These are phyloP conservation scores for Amborella trichopoda DNA, from an alignment of 164 flowering plant species.

Conservation along the genomic window DNA sequence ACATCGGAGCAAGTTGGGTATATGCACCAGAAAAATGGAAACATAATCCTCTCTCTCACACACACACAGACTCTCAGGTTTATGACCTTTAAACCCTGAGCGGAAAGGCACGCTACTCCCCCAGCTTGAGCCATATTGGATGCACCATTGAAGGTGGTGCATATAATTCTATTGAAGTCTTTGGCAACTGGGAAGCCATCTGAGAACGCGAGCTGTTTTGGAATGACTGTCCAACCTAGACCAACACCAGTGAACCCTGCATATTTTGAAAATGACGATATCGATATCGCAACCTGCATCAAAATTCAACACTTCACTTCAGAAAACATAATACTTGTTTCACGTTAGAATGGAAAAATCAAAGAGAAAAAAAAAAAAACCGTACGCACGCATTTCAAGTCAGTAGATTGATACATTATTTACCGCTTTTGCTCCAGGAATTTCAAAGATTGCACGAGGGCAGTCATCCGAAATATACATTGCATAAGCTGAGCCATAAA, in stretches of 20 bases:
- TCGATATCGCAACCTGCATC: constrained; percentile 81
- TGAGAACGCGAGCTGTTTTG: constrained; percentile 76
- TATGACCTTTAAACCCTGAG: constrained; percentile 66
- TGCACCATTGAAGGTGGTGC: constrained; percentile 94
- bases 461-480: constrained; percentile 83
- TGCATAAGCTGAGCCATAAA: constrained; percentile 90
- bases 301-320: neutral
- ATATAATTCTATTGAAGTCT: constrained; percentile 86
- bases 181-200: constrained; percentile 83
- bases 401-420: no score
- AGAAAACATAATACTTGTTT: no score
- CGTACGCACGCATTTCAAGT: no score
- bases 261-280: constrained; percentile 82
- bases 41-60: no score
- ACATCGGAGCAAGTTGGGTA: no score
- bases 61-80: no score
- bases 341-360: no score
- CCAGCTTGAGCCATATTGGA: constrained; percentile 93
- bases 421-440: constrained; percentile 96
- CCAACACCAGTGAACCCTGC: constrained; percentile 98
- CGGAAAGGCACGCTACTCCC: constrained; percentile 77
- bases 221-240: constrained; percentile 90
- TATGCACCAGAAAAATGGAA: no score
- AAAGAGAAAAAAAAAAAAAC: no score
- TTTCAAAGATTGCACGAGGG: constrained; percentile 83